Conservation (phyloP, 306 rosid species). For the Glycyrrhiza uralensis region DNA sequence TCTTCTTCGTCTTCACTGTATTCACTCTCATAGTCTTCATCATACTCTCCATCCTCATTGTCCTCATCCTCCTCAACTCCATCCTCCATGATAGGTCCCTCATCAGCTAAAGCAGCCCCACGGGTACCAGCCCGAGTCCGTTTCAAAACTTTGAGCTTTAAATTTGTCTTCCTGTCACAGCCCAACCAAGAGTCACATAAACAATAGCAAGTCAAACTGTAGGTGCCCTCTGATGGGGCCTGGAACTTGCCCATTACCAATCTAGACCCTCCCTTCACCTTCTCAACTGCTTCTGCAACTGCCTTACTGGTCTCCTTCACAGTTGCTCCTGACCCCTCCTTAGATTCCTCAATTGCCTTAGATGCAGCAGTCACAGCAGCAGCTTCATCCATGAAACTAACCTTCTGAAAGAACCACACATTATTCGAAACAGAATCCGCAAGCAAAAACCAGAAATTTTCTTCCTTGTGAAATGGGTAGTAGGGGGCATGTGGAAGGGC, state of each 20-base stretch:
- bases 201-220: constrained; percentile 75
- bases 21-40: constrained; percentile 52
- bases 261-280: constrained; percentile 81
- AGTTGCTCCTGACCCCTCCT: constrained; percentile 85
- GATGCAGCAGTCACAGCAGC: constrained; percentile 82
- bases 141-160: constrained; percentile 77
- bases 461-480: constrained; percentile 93
- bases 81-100: constrained; percentile 53
- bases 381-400: constrained; percentile 89
- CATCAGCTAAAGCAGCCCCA: constrained; percentile 52
- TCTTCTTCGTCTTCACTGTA: constrained; percentile 55
- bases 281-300: constrained; percentile 71
- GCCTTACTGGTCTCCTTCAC: constrained; percentile 73
- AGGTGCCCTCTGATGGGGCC: constrained; percentile 90
- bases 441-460: constrained; percentile 83
- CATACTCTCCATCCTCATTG: constrained; percentile 45
- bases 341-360: constrained; percentile 86
- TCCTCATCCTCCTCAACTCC: constrained; percentile 55
- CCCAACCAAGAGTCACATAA: constrained; percentile 96
- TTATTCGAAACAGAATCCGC: constrained; percentile 73
- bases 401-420: constrained; percentile 94
- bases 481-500: constrained; percentile 93
- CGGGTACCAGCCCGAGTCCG: constrained; percentile 93
- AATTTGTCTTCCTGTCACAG: constrained; percentile 70
- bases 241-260: constrained; percentile 81